Base-by-base conservation (phyloP, 441 rosid genomes). In the Hura crepitans region DNA sequence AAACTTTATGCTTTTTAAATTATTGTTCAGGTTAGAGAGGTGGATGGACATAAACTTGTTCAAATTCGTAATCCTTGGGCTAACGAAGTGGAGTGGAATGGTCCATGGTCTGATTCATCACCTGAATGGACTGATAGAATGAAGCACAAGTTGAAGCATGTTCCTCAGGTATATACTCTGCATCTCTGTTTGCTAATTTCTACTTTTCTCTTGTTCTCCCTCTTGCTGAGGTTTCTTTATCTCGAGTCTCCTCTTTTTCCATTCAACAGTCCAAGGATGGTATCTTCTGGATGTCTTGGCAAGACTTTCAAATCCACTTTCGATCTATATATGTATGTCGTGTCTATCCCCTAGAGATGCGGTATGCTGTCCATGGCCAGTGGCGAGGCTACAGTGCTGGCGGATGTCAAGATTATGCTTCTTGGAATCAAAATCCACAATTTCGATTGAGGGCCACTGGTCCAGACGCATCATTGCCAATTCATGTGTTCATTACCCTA, bases 261-360 rank as follows among this genome's bases (percentile, higher is more conserved):
- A 20, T 79, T 78, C 63, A 80, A 83, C 97, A 93, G 98, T 86
- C 99, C 57, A 92, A 87, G 75, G 98, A 96, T 72, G 99, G 99
- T 63, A 93, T 96, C 80, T 96, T 96, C 85, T 96, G 99, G 99
- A 96, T 96, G 99, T 93, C 96, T 49, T 96, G 99, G 99, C 98
- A 96, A 94, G 99, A 96, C 78, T 96, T 96, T 73, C 99, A 96
- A 82, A 92, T 96, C 77, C 99, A 96, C 79, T 96, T 96, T 84
- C 85, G 98, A 66, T 96, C 98, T 22, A 93, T 96, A 73, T 96
- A 96, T 77, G 98, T 93, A 35, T 96, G 99, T 68, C 97, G 99
- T 25, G 94, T 96, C 68, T 96, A 96, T 66, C 99, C 99, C 46
- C 83, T 88, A 11, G 99, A 96, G 85, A 96, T 96, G 99, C 93